phyloP scores from a whole-genome alignment of 108 stramenopile species.

The Skeletonema menzelii region DNA sequence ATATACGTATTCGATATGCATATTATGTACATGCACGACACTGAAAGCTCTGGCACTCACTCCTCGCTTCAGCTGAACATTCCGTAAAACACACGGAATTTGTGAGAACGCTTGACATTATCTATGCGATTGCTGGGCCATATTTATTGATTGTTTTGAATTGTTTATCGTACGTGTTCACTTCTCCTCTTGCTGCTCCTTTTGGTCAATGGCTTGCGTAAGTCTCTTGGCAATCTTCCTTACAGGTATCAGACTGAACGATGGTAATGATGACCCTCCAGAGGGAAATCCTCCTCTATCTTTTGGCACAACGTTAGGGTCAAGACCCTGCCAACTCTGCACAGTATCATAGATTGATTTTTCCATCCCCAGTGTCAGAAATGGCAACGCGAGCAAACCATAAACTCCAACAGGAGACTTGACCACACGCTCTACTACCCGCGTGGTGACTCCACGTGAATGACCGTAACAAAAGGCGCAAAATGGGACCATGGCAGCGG shows the following conservation, averaged over 20 bases:
- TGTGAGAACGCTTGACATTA: too few species aligned
- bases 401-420: slow-evolving; percentile 78
- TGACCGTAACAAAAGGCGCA: slow-evolving; percentile 81
- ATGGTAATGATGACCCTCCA: slow-evolving; percentile 80
- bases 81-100: too few species aligned
- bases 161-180: neutral
- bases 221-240: slow-evolving; percentile 44
- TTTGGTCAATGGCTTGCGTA: slow-evolving; percentile 7
- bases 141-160: too few species aligned
- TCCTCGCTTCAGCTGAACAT: too few species aligned
- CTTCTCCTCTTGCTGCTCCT: neutral
- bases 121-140: too few species aligned
- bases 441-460: slow-evolving; percentile 59
- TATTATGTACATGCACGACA: too few species aligned
- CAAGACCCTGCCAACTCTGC: slow-evolving; percentile 80
- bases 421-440: slow-evolving; percentile 69
- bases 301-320: slow-evolving; percentile 70
- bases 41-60: too few species aligned
- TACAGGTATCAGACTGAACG: slow-evolving; percentile 78
- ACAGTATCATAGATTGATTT: slow-evolving; percentile 87
- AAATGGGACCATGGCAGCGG: slow-evolving; percentile 85
- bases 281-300: slow-evolving; percentile 84
- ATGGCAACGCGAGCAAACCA: slow-evolving; percentile 79
- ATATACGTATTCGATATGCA: too few species aligned
- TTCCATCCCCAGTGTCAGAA: slow-evolving; percentile 80